A percentile compares a stretch with the other conserved stretches of the same genome.
These are phyloP conservation scores for Chaetomium tenue DNA, from an alignment of 495 filamentous ascomycete species.

Conservation along the genomic window DNA sequence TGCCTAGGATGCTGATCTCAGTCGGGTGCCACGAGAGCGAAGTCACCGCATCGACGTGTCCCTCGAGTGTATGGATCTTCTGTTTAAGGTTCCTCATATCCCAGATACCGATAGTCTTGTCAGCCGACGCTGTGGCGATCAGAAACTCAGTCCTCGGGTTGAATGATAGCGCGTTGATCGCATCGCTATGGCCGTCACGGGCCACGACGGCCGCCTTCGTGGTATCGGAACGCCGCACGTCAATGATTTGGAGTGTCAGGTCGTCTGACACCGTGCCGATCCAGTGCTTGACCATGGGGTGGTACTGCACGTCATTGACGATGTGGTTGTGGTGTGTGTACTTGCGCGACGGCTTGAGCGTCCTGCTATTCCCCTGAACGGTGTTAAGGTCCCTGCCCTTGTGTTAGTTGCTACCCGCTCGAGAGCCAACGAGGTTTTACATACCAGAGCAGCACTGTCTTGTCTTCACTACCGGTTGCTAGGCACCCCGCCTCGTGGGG, in stretches of 20 bases:
- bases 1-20: slow-evolving; percentile 82
- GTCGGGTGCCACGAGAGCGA: slow-evolving; percentile 91
- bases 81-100: slow-evolving; percentile 84
- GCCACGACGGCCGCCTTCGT: slow-evolving; percentile 64
- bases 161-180: slow-evolving; percentile 91
- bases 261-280: slow-evolving; percentile 96
- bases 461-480: slow-evolving; percentile 85
- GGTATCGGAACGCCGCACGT: slow-evolving; percentile 66
- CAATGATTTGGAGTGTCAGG: slow-evolving; percentile 85
- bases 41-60: slow-evolving; percentile 83
- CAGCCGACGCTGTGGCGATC: slow-evolving; percentile 87
- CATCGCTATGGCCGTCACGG: slow-evolving; percentile 72
- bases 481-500: slow-evolving; percentile 79
- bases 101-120: slow-evolving; percentile 94
- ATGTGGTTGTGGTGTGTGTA: slow-evolving; percentile 88
- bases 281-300: slow-evolving; percentile 74
- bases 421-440: slow-evolving; percentile 22
- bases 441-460: slow-evolving; percentile 87
- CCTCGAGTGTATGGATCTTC: slow-evolving; percentile 81
- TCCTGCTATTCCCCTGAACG: slow-evolving; percentile 61
- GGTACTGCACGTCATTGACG: slow-evolving; percentile 95
- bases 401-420: slow-evolving; percentile 18
- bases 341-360: slow-evolving; percentile 63
- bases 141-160: slow-evolving; percentile 84
- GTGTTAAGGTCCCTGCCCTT: slow-evolving; percentile 70